These are phyloP conservation scores for Colletotrichum magnum DNA, from an alignment of 2,329 filamentous ascomycete species.

Conservation along the genomic window DNA sequence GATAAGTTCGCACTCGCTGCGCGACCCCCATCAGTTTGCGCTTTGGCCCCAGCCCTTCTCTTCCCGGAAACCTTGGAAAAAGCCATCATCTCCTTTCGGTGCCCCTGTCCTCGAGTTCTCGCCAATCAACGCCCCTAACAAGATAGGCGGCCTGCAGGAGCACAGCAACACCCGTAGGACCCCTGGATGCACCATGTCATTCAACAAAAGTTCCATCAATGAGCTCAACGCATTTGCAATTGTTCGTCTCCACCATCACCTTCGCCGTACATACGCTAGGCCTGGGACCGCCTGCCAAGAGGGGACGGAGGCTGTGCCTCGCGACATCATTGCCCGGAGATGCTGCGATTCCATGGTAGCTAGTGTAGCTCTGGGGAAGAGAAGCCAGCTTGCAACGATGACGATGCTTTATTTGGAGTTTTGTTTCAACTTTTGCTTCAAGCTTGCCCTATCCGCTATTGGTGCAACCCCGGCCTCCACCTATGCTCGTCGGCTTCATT, in stretches of 20 bases:
- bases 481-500: too few relatives aligned
- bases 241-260: slow-evolving; percentile 6
- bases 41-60: slow-evolving; percentile 10
- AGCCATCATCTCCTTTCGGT: not conserved
- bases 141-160: not conserved
- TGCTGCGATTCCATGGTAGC: not conserved
- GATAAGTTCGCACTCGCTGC: not conserved
- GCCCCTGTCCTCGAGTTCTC: not conserved
- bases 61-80: too few relatives aligned
- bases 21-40: slow-evolving; percentile 3
- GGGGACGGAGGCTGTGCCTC: slow-evolving; percentile 1
- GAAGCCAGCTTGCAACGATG: not conserved
- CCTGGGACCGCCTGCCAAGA: not conserved
- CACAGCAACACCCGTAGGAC: too few relatives aligned
- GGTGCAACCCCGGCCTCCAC: too few relatives aligned
- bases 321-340: slow-evolving; percentile 8
- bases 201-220: slow-evolving; percentile 33
- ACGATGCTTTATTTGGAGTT: not conserved
- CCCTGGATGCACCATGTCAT: slow-evolving; percentile 16
- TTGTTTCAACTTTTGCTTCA: too few relatives aligned
- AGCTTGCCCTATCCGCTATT: too few relatives aligned
- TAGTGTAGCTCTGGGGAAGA: not conserved
- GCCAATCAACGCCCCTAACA: not conserved
- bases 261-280: not conserved
- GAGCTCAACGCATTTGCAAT: slow-evolving; percentile 32